A percentile compares a stretch with the other conserved stretches of the same genome.
Conservation (phyloP, 2,329 filamentous ascomycete species). For the Simplicillium sp. region DNA sequence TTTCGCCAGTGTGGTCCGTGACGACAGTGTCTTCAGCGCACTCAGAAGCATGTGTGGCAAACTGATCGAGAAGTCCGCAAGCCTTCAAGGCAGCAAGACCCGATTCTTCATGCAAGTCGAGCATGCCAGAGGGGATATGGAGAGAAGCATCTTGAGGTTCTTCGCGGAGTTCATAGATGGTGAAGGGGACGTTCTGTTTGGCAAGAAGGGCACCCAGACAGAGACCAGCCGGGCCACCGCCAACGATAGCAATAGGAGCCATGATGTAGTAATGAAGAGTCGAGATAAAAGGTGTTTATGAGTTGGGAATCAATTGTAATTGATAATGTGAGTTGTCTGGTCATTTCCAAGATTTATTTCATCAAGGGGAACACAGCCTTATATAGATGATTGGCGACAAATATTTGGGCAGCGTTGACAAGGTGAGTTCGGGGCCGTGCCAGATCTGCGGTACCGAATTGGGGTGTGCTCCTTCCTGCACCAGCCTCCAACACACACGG, state of each 20-base stretch:
- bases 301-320: no score
- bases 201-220: background rate
- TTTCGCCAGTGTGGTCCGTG: slow-evolving; percentile 15
- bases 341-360: no score
- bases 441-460: no score
- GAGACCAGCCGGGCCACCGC: slow-evolving; percentile 1
- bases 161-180: background rate
- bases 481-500: no score
- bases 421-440: no score
- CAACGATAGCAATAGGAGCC: background rate
- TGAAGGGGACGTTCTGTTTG: background rate
- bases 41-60: slow-evolving; percentile 53
- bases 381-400: no score
- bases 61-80: slow-evolving; percentile 47
- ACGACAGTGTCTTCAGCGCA: slow-evolving; percentile 30
- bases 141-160: slow-evolving; percentile 4
- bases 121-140: slow-evolving; percentile 24
- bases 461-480: no score
- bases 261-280: no score
- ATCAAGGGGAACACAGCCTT: no score
- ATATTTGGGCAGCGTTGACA: no score
- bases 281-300: no score
- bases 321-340: no score
- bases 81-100: slow-evolving; percentile 34
- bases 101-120: slow-evolving; percentile 38